Evolutionary conservation across 306 rosid species (phyloP).

Genomic region (Astragalus membranaceus): DNA sequence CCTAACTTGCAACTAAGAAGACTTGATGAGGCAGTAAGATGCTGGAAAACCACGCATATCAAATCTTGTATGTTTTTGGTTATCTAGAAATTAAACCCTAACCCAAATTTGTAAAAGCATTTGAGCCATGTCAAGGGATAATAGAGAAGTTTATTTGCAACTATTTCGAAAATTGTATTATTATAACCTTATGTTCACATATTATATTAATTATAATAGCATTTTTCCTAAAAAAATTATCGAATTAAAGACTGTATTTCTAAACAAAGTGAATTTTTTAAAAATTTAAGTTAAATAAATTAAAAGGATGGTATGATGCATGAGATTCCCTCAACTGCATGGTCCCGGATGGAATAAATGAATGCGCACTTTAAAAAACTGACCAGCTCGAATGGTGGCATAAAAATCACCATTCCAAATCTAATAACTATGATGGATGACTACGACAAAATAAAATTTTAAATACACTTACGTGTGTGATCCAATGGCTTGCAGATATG

Average conservation of each 20-base stretch:
- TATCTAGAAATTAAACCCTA: no score
- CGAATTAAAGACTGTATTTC: not conserved
- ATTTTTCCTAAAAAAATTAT: not conserved
- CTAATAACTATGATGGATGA: slow-evolving; percentile 10
- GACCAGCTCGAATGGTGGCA: not conserved
- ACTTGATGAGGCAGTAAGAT: no score
- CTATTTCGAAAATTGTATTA: not conserved
- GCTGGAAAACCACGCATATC: no score
- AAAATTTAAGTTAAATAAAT: not conserved
- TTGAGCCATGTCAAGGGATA: not conserved
- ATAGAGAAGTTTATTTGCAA: not conserved
- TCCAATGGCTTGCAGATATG: slow-evolving; percentile 84
- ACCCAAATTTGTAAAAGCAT: not conserved
- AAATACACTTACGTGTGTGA: slow-evolving; percentile 73
- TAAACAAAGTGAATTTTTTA: not conserved
- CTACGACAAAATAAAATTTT: not conserved
- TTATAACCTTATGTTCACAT: not conserved
- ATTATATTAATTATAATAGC: not conserved
- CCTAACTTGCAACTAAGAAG: no score
- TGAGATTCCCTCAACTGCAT: not conserved
- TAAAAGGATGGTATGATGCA: not conserved
- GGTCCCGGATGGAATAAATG: not conserved
- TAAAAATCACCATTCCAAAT: slow-evolving; percentile 7
- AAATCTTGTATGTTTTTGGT: no score
- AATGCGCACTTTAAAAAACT: not conserved